A percentile compares a stretch with the other conserved stretches of the same genome.
Evolutionary conservation across 106 monocot species (phyloP).

Genomic region (Acorus gramineus): DNA sequence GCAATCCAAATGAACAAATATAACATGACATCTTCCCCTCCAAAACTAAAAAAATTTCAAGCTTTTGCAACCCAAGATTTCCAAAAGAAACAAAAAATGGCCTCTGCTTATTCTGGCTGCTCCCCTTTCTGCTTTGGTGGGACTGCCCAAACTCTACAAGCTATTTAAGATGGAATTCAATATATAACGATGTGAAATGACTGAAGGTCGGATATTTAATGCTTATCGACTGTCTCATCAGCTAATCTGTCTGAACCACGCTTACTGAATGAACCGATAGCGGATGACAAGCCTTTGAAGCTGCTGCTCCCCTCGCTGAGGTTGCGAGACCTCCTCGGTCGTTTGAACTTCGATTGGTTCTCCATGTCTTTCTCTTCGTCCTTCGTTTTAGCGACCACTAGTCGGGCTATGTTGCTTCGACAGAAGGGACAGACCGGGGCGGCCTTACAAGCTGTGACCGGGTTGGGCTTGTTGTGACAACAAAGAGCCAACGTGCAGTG

Average conservation of each 20-base stretch:
- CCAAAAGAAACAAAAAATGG: too few species aligned
- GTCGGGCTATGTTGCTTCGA: constrained; percentile 56
- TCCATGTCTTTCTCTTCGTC: constrained; percentile 26
- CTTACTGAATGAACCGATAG: constrained; percentile 60
- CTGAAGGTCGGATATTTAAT: constrained; percentile 3
- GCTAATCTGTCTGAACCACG: constrained; percentile 39
- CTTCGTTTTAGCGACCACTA: constrained; percentile 43
- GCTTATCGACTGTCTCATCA: constrained; percentile 43
- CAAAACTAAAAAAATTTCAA: too few species aligned
- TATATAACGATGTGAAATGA: too few species aligned
- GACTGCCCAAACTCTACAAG: too few species aligned
- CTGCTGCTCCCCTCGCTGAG: constrained; percentile 85
- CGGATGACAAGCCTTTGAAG: constrained; percentile 71
- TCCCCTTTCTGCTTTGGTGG: too few species aligned
- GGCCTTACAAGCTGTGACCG: constrained; percentile 27
- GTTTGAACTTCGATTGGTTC: constrained; percentile 19
- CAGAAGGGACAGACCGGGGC: constrained; percentile 84
- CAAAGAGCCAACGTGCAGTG: constrained; percentile 79
- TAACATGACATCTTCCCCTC: too few species aligned
- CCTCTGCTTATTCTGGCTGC: too few species aligned
- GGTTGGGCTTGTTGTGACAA: constrained; percentile 86
- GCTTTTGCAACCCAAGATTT: too few species aligned
- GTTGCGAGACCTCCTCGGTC: constrained; percentile 33
- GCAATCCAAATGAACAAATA: too few species aligned
- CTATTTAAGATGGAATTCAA: too few species aligned